Evolutionary conservation across 768 basidiomycete species (phyloP).

Genomic region (Rhodotorula paludigena): DNA sequence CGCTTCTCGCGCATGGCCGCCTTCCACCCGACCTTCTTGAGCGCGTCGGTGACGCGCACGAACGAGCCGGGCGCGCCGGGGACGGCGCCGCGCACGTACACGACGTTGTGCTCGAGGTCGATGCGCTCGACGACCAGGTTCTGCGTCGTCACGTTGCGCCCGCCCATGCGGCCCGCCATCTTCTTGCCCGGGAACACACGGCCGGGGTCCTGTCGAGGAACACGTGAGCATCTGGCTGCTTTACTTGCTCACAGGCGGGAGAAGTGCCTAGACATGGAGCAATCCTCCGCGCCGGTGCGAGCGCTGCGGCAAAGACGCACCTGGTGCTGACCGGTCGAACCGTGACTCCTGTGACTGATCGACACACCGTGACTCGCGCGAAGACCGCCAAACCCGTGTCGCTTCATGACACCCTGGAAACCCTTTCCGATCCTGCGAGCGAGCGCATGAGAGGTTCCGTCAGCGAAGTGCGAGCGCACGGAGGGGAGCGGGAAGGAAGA

Average conservation of each 20-base stretch:
- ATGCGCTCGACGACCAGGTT: constrained; percentile 85
- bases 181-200: constrained; percentile 96
- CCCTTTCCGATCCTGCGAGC: constrained; percentile 82
- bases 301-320: no score
- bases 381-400: constrained; percentile 86
- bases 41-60: constrained; percentile 78
- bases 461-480: background rate
- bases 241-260: no score
- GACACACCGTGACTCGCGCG: constrained; percentile 95
- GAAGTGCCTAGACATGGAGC: no score
- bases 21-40: constrained; percentile 71
- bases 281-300: no score
- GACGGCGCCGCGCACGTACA: constrained; percentile 86
- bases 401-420: constrained; percentile 94
- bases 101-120: constrained; percentile 75
- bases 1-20: constrained; percentile 68
- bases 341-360: constrained; percentile 82
- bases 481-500: constrained; percentile 42
- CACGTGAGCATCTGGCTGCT: constrained; percentile 1
- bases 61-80: constrained; percentile 85
- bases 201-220: constrained; percentile 71
- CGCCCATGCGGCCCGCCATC: constrained; percentile 93
- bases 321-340: constrained; percentile 92
- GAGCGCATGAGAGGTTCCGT: background rate
- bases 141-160: constrained; percentile 70